phyloP scores from a whole-genome alignment of 352 stramenopile species.

The Pythium sukuiense region DNA sequence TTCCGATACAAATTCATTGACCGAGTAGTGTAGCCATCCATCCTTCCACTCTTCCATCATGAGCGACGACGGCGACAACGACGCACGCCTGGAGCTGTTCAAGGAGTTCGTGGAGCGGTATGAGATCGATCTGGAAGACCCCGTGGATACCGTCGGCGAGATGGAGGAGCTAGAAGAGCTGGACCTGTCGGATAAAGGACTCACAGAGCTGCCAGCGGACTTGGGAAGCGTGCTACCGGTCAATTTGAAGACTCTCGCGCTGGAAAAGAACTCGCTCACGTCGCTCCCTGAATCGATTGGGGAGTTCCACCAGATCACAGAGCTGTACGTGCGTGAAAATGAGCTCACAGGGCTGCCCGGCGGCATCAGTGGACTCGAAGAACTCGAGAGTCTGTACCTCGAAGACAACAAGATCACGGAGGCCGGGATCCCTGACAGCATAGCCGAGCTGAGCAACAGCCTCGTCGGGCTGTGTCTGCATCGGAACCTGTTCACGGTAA shows the following conservation, averaged over 20 bases:
- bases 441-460: constrained; percentile 42
- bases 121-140: constrained; percentile 69
- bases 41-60: constrained; percentile 29
- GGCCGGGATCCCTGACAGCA: constrained; percentile 51
- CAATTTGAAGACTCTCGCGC: constrained; percentile 72
- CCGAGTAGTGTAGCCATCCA: constrained; percentile 15
- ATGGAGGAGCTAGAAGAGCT: constrained; percentile 79
- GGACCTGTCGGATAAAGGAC: constrained; percentile 77
- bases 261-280: constrained; percentile 77
- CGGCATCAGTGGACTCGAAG: constrained; percentile 48
- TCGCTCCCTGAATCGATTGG: constrained; percentile 55
- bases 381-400: constrained; percentile 83
- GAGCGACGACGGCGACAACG: constrained; percentile 46
- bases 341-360: constrained; percentile 50
- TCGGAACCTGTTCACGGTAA: constrained; percentile 74
- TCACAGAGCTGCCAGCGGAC: constrained; percentile 55
- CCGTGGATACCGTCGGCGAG: constrained; percentile 56
- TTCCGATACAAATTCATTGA: neutral
- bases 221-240: constrained; percentile 50
- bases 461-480: constrained; percentile 78
- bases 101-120: constrained; percentile 65
- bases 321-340: constrained; percentile 87
- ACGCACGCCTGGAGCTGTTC: constrained; percentile 47
- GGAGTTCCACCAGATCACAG: constrained; percentile 52
- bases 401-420: constrained; percentile 83